phyloP scores from a whole-genome alignment of 257 asterid species.

The Solanum paucissectum region DNA sequence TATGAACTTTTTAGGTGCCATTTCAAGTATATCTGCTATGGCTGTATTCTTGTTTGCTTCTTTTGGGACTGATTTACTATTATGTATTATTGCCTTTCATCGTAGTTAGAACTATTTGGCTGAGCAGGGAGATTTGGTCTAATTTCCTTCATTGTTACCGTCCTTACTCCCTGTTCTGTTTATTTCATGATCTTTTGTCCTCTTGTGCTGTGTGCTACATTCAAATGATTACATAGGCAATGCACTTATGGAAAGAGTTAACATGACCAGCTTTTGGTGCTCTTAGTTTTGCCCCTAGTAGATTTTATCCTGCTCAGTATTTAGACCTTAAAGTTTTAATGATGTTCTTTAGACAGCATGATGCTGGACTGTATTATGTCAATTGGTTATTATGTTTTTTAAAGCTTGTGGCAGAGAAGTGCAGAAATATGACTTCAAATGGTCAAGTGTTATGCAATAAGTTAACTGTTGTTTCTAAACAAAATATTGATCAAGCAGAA shows the following conservation, averaged over 20 bases:
- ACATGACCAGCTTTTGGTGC: background rate
- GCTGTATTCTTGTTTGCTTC: background rate
- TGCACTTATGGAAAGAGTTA: background rate
- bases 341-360: background rate
- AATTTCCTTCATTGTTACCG: background rate
- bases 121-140: background rate
- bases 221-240: background rate
- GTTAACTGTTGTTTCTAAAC: background rate
- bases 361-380: background rate
- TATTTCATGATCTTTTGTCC: background rate
- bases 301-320: background rate
- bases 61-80: background rate
- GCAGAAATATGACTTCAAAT: background rate
- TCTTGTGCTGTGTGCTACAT: background rate
- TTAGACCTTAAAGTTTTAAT: background rate
- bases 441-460: background rate
- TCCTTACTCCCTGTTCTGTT: background rate
- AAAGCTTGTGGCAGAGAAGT: background rate
- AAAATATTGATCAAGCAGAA: background rate
- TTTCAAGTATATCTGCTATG: background rate
- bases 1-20: background rate
- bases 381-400: background rate
- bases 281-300: background rate
- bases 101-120: background rate
- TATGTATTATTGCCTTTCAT: background rate